Conservation (phyloP, 768 basidiomycete species). For the Tephrocybe sp. region DNA sequence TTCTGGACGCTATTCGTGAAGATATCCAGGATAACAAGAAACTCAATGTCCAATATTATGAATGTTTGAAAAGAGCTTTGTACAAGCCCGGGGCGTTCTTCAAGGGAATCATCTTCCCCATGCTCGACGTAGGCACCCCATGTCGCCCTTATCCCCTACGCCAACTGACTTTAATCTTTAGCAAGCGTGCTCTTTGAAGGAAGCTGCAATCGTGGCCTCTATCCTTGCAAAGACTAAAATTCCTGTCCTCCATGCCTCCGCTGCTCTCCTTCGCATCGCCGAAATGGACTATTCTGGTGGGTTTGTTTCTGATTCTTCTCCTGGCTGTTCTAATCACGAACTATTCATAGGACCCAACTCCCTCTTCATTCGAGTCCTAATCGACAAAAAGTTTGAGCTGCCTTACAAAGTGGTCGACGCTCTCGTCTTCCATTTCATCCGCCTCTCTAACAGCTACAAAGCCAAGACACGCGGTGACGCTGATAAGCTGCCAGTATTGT, state of each 20-base stretch:
- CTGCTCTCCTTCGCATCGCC: conserved; percentile 88
- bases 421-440: conserved; percentile 97
- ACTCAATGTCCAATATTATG: conserved; percentile 90
- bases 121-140: conserved; percentile 73
- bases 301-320: conserved; percentile 90
- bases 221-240: conserved; percentile 88
- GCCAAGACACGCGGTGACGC: conserved; percentile 65
- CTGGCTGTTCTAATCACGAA: conserved; percentile 6
- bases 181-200: conserved; percentile 85
- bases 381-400: conserved; percentile 97
- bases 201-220: conserved; percentile 92
- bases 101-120: conserved; percentile 95
- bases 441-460: conserved; percentile 89
- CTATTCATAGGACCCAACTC: conserved; percentile 73
- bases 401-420: conserved; percentile 98
- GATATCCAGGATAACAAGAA: conserved; percentile 87
- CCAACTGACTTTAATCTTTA: conserved; percentile 17
- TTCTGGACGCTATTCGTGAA: conserved; percentile 85
- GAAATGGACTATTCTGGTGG: conserved; percentile 94
- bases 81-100: conserved; percentile 99
- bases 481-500: conserved; percentile 90
- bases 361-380: conserved; percentile 91
- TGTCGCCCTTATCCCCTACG: neutral
- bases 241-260: conserved; percentile 95
- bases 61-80: conserved; percentile 85